Base-by-base conservation (phyloP, 2,329 filamentous ascomycete genomes). In the Cordyceps tenuipes region DNA sequence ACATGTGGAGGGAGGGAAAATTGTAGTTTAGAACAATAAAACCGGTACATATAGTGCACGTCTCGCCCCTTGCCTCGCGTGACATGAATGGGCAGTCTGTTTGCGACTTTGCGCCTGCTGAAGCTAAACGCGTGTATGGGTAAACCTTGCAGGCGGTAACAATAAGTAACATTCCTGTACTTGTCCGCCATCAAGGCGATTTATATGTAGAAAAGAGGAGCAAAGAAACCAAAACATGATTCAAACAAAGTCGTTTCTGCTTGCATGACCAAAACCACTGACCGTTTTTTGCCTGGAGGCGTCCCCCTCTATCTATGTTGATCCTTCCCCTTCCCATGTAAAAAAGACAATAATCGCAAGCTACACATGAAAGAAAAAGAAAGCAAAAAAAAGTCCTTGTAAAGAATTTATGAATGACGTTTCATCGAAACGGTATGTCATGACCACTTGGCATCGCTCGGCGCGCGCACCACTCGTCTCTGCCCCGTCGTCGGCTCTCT, bases 1-100 rank as follows among this genome's bases (percentile, higher is more conserved):
- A 26, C 48, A 50, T 46, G 56, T 17, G 43, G 48, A 39, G 44
- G 31, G 48, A 39, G 44, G 48, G 39, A 59, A 52, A 19, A 13
- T 39, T 59, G 47, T 59, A 59, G 56, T 59, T 59, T 59, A 59
- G 48, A 51, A 46, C 44, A 39, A 59, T 46, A 59, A 59, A 36
- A 12, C 34, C 12, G 34, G 34, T 29, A 29, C 34, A 36, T 10
- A 36, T 10, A 36, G 13, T 59, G 44, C 17, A 59, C 21, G 44
- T 19, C 19, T 44, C 43, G 56, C 56, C 47, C 44, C 36, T 15
- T 43, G 15, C 13, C 6, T 9, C 2, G 34, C 34, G 34, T 36
- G 34, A 13, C 9, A 12, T 36, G 34, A 36, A 36, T 36, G 34
- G 10, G 12, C 3, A 36, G 8, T 29, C 12, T 13, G 34, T 13